Base-by-base conservation (phyloP, 208 protist genomes). In the Wallacemonas sp. region DNA sequence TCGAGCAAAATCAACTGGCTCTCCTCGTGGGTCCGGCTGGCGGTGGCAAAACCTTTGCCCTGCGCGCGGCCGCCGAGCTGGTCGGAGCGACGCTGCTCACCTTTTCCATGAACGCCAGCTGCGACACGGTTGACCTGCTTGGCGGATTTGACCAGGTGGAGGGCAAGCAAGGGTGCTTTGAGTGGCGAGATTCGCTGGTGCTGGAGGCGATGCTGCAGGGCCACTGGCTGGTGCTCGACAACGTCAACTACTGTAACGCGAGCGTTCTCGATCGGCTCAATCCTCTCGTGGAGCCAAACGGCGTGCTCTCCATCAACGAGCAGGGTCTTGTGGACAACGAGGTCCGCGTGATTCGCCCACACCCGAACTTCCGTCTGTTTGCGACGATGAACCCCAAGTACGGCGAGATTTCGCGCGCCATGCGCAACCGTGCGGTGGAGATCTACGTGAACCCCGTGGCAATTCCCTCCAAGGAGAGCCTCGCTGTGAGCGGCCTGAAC, bases 211-310 rank as follows among this genome's bases (percentile, higher is more conserved):
- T 99, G 76, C 58, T 94, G 70, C 63, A 76, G 27, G 99, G 99
- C 14, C 62, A 98, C 71, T 99, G 99, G 99, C 80, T 99, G 9
- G 79, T 99, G 0, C 85, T 99, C 27, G 98, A 99, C 75, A 99
- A 99, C 78, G 99, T 97, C 14, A 99, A 99, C 84, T 98, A 99
- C 49, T 99, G 99, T 83, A 95, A 91, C 34, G 89, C 98, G 5
- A 99, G 99, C 23, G 99, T 99, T 26, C 85, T 99, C 2, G 99
- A 99, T 76, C 87, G 99, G 11, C 88, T 99, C 16, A 99, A 99
- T 81, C 93, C 98, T n/a, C 86, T 99, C 12, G 88, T 99, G 0
- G 99, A 99, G 82, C 95, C 95, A 17, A 88, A 95, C 63, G 98
- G 98, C 36, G 80, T 91, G 21, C 87, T 98, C 12, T 88, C 92